Evolutionary conservation across 2,329 filamentous ascomycete genomes (phyloP), one percentile per base, ranked within the genome.

Genomic region (Colletotrichum brevisporum): DNA sequence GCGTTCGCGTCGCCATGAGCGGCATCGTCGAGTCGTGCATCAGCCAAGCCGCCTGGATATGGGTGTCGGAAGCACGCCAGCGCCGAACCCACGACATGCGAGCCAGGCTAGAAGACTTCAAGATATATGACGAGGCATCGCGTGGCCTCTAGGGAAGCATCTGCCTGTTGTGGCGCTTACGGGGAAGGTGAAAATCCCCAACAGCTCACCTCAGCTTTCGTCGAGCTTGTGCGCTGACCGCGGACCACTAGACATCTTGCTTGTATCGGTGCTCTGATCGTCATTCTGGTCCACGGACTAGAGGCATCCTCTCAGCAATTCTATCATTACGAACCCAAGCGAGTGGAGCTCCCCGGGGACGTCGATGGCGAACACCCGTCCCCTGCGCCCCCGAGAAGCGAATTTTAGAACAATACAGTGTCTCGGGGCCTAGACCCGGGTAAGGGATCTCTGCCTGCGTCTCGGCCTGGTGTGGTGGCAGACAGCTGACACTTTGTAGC

Each of bases 231-330:
- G 16, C 13, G 41, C 41, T 43, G 6, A 43, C 41, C 41, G 16
- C 41, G 16, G 15, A 15, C 6, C 1, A 5, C 13, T 54, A 81
- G 77, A 6, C 79, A 83, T 60, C 71, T 81, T 4, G 79, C 79
- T 1, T 82, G 80, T 55, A 72, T 81, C n/a, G 80, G 80, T 3
- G 80, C 80, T 2, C 66, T 75, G 31, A 80, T 81, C 50, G 73
- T 79, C 1, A 71, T 82, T 51, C 59, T 82, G 1, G 75, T 76
- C 2, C 77, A 80, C 26, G 79, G 78, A 3, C 81, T 82, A 43
- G 80, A 81, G 70, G 79, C 80, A 0, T 80, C 82, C 64, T 81
- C 79, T 2, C 78, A 81, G 65, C 76, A 81, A 71, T 81, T 82
- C 75, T 77, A 81, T 39, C 73, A 73, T 10, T 78, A 77, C 66